Conservation (phyloP, 2,329 filamentous ascomycete species). For the Fusarium newnesense region DNA sequence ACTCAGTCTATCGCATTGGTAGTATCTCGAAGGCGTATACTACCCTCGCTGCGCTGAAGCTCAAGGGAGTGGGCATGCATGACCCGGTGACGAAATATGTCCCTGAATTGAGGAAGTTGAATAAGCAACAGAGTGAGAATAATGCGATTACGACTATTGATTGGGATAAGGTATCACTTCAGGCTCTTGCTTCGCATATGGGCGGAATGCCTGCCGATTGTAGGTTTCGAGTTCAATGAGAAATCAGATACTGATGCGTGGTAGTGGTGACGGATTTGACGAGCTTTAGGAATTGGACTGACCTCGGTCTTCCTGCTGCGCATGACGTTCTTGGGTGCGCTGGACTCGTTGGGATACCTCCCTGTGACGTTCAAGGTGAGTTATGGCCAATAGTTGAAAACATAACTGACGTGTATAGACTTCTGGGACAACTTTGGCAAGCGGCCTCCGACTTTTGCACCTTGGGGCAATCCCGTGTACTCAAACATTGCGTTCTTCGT, state of each 20-base stretch:
- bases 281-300: constrained; percentile 4
- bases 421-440: constrained; percentile 24
- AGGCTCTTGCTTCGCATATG: constrained; percentile 12
- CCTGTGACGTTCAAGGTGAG: not conserved
- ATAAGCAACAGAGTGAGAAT: not conserved
- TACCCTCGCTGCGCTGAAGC: not conserved
- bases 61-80: not conserved
- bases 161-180: not conserved
- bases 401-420: not conserved
- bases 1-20: constrained; percentile 12
- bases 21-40: constrained; percentile 14
- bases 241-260: not conserved
- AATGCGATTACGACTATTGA: not conserved
- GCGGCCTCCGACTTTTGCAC: not conserved
- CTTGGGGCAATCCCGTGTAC: constrained; percentile 1
- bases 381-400: not conserved
- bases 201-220: constrained; percentile 9
- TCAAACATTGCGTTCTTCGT: constrained; percentile 3
- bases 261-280: constrained; percentile 10
- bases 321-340: not conserved
- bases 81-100: constrained; percentile 20
- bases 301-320: not conserved
- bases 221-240: not conserved
- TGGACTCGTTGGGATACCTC: not conserved
- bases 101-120: constrained; percentile 1